Conservation (phyloP, 2,329 filamentous ascomycete genomes). For the Pyrenophora tritici-repentis region DNA sequence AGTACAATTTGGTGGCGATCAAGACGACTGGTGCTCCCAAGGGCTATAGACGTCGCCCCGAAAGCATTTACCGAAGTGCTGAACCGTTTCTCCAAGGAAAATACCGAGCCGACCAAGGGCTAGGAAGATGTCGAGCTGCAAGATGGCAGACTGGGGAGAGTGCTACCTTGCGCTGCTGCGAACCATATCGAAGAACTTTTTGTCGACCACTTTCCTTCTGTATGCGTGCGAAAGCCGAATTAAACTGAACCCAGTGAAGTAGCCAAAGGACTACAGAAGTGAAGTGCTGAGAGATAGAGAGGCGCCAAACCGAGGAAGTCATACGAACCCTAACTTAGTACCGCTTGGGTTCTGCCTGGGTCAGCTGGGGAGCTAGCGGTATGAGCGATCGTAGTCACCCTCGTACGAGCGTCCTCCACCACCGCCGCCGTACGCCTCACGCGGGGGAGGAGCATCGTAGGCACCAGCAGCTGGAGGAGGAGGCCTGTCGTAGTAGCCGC, state of each 20-base stretch:
- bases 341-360: slow-evolving; percentile 44
- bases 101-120: slow-evolving; percentile 47
- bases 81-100: slow-evolving; percentile 50
- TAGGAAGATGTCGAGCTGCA: slow-evolving; percentile 42
- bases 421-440: slow-evolving; percentile 41
- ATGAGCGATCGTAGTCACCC: slow-evolving; percentile 54
- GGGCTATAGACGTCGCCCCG: slow-evolving; percentile 42
- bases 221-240: slow-evolving; percentile 42
- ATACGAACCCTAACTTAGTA: slow-evolving; percentile 40
- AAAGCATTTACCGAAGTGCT: slow-evolving; percentile 47
- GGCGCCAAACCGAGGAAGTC: slow-evolving; percentile 33
- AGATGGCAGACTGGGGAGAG: slow-evolving; percentile 41
- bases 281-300: slow-evolving; percentile 32
- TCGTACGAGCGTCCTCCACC: slow-evolving; percentile 48
- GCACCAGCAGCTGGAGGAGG: slow-evolving; percentile 48
- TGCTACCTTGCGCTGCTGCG: slow-evolving; percentile 41
- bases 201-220: slow-evolving; percentile 46
- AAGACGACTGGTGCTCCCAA: slow-evolving; percentile 45
- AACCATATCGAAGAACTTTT: slow-evolving; percentile 48
- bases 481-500: slow-evolving; percentile 61
- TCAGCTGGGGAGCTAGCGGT: slow-evolving; percentile 42
- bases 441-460: slow-evolving; percentile 46
- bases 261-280: slow-evolving; percentile 44
- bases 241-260: slow-evolving; percentile 45
- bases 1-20: slow-evolving; percentile 52